Base-by-base conservation (phyloP, 2,329 filamentous ascomycete genomes). In the Uncinocarpus reesii region DNA sequence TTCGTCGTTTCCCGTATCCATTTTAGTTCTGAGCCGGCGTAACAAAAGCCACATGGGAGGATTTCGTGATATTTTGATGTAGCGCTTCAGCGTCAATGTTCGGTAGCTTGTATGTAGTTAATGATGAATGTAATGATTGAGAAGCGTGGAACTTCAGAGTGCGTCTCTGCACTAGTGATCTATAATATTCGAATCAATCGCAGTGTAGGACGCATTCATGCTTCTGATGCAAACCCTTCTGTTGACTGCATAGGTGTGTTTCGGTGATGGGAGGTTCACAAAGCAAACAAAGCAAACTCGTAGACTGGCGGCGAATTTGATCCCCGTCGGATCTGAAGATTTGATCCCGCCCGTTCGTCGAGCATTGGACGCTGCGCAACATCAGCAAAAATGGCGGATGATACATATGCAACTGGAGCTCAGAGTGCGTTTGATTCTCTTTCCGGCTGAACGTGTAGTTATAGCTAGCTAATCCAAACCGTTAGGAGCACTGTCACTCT, bases 401-500 rank as follows among this genome's bases (percentile, higher is more conserved):
- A 48, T n/a, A n/a, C 46, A 11, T 20, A 42, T 11, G 29, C 15
- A 28, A 29, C 38, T 29, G 46, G 46, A 29, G 38, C 24, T 20
- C 38, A 43, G 18, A 36, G 46, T 48, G 26, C 8, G 46, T 36
- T 29, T 34, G 13, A 5, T 24, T 41, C 20, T 11, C 8, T 5
- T 23, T 8, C 5, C 13, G 4, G 7, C 21, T 24, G 16, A 13
- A n/a, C n/a, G n/a, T n/a, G n/a, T n/a, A n/a, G n/a, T n/a, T n/a
- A n/a, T n/a, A n/a, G n/a, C n/a, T n/a, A 24, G 26, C 45, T 47
- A 29, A 48, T 41, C 47, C 10, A 11, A 28, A 11, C 32, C 48
- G 7, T 13, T 31, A 53, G 52, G 32, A 16, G 31, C 29, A 6
- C 29, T 53, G 15, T 53, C 49, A 21, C 16, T 53, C 15, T 53